Percentiles rank a stretch among this genome's conserved stretches.
phyloP scores from a whole-genome alignment of 352 stramenopile genomes.

The Blastocystis sp. region DNA sequence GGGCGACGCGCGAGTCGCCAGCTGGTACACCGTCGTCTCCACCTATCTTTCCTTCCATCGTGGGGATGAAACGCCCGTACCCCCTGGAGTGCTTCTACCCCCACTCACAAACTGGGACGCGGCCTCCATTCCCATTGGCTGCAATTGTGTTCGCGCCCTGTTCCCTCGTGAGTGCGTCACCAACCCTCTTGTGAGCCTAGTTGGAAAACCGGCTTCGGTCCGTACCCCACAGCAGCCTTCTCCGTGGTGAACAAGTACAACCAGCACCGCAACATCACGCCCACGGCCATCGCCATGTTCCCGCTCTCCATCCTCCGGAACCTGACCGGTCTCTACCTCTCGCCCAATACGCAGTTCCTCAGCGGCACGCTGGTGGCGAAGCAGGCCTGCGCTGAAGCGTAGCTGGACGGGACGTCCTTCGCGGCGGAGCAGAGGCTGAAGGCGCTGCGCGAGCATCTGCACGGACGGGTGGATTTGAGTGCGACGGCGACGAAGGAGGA shows the following conservation, averaged over 20 bases:
- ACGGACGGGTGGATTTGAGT: background rate
- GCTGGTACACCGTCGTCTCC: conserved; percentile 17
- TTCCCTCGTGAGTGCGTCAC: conserved; percentile 32
- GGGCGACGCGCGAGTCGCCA: background rate
- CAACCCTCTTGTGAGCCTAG: background rate
- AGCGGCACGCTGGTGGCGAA: conserved; percentile 27
- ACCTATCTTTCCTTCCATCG: conserved; percentile 23
- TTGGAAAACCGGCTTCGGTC: conserved; percentile 20
- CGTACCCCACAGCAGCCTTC: conserved; percentile 27
- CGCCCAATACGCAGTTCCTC: background rate
- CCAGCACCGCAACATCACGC: conserved; percentile 47
- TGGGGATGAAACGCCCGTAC: background rate
- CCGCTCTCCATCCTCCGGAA: conserved; percentile 45
- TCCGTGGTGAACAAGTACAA: conserved; percentile 46
- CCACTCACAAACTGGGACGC: background rate
- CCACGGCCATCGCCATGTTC: conserved; percentile 51
- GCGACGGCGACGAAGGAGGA: background rate
- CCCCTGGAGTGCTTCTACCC: background rate
- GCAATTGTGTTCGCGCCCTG: conserved; percentile 52
- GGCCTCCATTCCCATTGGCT: conserved; percentile 30
- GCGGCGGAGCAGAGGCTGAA: background rate
- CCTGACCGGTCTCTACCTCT: conserved; percentile 39
- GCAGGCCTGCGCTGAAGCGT: background rate
- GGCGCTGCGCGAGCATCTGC: background rate
- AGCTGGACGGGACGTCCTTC: conserved; percentile 9